Conservation (phyloP, 2,329 filamentous ascomycete genomes). For the Aspergillus pseudonomiae region DNA sequence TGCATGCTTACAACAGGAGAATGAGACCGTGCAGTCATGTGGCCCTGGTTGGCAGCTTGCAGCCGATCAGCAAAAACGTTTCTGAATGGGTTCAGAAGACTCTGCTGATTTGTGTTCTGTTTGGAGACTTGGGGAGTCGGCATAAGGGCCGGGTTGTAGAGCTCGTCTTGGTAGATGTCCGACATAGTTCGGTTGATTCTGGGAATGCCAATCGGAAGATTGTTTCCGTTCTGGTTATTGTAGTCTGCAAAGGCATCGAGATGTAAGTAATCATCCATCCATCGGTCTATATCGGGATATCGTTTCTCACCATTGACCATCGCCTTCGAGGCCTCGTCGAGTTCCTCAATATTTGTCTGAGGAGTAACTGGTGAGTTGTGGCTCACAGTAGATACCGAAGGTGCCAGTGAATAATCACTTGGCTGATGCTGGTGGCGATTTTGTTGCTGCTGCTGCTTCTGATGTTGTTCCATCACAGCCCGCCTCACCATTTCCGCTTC, state of each 20-base stretch:
- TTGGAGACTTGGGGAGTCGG: conserved; percentile 40
- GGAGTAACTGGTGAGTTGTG: conserved; percentile 65
- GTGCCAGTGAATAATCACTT: conserved; percentile 54
- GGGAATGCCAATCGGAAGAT: conserved; percentile 56
- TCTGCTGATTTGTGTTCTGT: conserved; percentile 35
- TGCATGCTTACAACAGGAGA: conserved; percentile 56
- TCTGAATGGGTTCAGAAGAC: conserved; percentile 54
- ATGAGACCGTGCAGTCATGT: conserved; percentile 64
- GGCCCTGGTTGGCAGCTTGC: conserved; percentile 76
- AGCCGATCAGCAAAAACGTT: conserved; percentile 74
- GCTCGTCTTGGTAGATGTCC: conserved; percentile 80
- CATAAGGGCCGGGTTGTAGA: conserved; percentile 65
- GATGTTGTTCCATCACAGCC: conserved; percentile 55
- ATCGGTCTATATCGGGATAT: conserved; percentile 41
- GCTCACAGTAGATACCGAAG: conserved; percentile 63
- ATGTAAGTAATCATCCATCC: conserved; percentile 71
- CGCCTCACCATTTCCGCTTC: conserved; percentile 63
- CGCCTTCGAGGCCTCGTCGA: conserved; percentile 53
- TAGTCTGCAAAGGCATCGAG: conserved; percentile 60
- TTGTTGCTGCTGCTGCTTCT: conserved; percentile 38
- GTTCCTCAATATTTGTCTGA: conserved; percentile 58
- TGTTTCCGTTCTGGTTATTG: conserved; percentile 39
- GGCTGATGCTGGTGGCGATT: conserved; percentile 44
- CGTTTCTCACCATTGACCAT: conserved; percentile 59
- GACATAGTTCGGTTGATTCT: conserved; percentile 86